Evolutionary conservation across 140 eudicot genomes (phyloP), one percentile per base, ranked within the genome.

Genomic region (Stevia rebaudiana): DNA sequence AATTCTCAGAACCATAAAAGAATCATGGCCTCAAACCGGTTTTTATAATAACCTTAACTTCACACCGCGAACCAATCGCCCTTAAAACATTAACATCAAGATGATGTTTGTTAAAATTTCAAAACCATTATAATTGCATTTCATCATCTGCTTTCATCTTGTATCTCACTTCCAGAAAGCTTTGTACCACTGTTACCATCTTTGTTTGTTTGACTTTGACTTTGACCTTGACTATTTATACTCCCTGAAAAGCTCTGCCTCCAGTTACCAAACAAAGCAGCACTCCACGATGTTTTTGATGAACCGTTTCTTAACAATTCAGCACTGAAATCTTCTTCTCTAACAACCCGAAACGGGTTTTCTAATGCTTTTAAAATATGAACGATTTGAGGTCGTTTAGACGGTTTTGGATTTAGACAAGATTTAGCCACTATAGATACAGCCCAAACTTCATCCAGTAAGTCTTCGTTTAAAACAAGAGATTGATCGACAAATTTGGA

Each of bases 391-490:
- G 97, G 97, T 0, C 97, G 87, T 68, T 78, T 74, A 5, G 83
- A 73, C n/a, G 94, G 69, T 63, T 77, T 83, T 24, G 95, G 97
- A 37, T 89, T 86, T 6, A 89, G 72, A 61, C 97, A 89, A 11
- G 97, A 83, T 39, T 81, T 83, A 22, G 97, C 97, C 42, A 89
- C 94, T 6, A 89, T 83, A 18, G 97, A 92, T 64, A 89, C 81
- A 5, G 97, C 95, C 97, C 97, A 89, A 22, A 86, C 92, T 49
- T 89, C 97, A 54, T 89, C 95, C 15, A 89, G 64, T 0, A 89
- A 82, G 66, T 89, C 97, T 13, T 89, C 97, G 5, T 89, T 95
- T 52, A 89, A 53, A 18, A 89, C 77, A 16, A 89, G 72, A 17
- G 95, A 83, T 58, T 61, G 87, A 63, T 89, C 97, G 1, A 86